phyloP scores from a whole-genome alignment of 768 basidiomycete species.

The Kwoniella bestiolae region DNA sequence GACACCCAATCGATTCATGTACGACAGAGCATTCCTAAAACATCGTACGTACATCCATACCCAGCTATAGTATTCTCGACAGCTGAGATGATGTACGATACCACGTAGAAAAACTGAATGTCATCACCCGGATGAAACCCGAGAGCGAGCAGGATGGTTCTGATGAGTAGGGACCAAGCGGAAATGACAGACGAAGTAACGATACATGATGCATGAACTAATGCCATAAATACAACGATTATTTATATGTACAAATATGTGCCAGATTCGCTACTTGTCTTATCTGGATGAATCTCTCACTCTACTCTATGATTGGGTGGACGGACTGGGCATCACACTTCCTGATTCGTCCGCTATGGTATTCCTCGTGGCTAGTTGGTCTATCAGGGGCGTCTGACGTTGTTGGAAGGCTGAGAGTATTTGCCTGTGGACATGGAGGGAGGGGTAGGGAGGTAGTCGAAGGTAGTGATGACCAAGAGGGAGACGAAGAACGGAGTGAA shows the following conservation, averaged over 20 bases:
- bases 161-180: no score
- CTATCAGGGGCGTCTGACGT: slow-evolving; percentile 23
- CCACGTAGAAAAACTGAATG: slow-evolving; percentile 27
- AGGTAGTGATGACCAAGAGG: not conserved
- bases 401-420: slow-evolving; percentile 24
- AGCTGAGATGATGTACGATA: no score
- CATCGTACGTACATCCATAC: slow-evolving; percentile 29
- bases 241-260: not conserved
- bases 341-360: not conserved
- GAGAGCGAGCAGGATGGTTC: slow-evolving; percentile 6
- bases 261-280: no score
- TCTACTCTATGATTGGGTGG: not conserved
- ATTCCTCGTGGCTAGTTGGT: not conserved
- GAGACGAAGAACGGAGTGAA: not conserved
- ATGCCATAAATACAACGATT: not conserved
- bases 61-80: no score
- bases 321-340: not conserved
- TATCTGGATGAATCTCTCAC: no score
- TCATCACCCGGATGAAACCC: slow-evolving; percentile 30
- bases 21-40: slow-evolving; percentile 37
- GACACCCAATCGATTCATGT: slow-evolving; percentile 7
- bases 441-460: not conserved
- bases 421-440: slow-evolving; percentile 10
- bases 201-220: slow-evolving; percentile 1
- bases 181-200: not conserved